phyloP scores from a whole-genome alignment of 2,329 filamentous ascomycete genomes.

The Tolypocladium capitatum region DNA sequence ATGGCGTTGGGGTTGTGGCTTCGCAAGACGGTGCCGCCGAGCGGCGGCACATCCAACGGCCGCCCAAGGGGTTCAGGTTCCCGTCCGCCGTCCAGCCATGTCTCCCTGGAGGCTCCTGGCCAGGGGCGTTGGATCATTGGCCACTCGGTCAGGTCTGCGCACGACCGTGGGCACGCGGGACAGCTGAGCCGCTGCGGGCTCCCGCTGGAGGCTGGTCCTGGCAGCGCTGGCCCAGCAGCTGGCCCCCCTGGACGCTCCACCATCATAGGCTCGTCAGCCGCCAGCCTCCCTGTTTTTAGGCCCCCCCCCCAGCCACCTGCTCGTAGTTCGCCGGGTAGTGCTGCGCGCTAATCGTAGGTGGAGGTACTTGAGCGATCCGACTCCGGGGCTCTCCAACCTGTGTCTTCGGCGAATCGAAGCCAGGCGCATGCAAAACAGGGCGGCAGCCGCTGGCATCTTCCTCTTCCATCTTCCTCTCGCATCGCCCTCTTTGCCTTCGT shows the following conservation, averaged over 20 bases:
- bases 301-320: constrained; percentile 14
- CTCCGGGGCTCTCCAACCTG: background rate
- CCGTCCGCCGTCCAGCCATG: background rate
- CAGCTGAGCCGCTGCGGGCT: no score
- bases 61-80: background rate
- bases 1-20: background rate
- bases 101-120: background rate
- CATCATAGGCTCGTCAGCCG: background rate
- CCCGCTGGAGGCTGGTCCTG: no score
- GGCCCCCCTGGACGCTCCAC: background rate
- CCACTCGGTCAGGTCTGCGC: no score
- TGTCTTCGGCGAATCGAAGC: constrained; percentile 2
- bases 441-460: background rate
- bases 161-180: no score
- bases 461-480: background rate
- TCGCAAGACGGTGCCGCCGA: background rate
- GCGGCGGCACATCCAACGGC: background rate
- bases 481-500: constrained; percentile 1
- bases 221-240: background rate
- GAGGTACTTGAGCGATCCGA: background rate
- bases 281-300: constrained; percentile 21
- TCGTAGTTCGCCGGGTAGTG: constrained; percentile 1
- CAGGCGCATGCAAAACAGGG: constrained; percentile 4
- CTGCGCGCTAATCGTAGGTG: background rate
- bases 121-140: no score